These are phyloP conservation scores for Sonneratia caseolaris DNA, from an alignment of 345 rosid species.

Conservation along the genomic window DNA sequence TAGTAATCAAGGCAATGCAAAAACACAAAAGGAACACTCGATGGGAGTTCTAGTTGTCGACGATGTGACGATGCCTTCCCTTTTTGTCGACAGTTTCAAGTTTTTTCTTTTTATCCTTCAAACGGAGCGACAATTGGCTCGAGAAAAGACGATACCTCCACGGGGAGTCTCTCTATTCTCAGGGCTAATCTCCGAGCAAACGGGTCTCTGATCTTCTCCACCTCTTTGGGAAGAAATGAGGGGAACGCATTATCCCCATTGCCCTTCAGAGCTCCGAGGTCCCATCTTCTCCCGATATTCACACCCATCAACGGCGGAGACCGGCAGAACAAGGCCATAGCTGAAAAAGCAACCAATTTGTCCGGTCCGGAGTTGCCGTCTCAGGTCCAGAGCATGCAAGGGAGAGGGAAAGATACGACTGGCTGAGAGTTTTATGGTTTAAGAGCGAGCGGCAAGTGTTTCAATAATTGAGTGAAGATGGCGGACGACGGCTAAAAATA, in stretches of 20 bases:
- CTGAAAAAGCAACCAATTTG: neutral
- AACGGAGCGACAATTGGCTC: neutral
- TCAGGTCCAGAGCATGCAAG: neutral
- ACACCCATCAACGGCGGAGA: neutral
- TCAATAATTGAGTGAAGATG: too few relatives aligned
- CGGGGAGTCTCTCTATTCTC: constrained; percentile 64
- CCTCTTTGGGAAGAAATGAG: constrained; percentile 64
- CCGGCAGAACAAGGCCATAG: neutral
- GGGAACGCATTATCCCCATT: constrained; percentile 42
- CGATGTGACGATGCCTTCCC: neutral
- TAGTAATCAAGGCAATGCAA: neutral
- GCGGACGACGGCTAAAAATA: neutral
- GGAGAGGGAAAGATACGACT: neutral
- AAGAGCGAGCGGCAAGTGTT: neutral
- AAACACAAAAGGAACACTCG: neutral
- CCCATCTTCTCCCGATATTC: neutral
- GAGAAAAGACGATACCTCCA: constrained; percentile 31
- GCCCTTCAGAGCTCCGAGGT: constrained; percentile 10
- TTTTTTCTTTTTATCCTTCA: neutral
- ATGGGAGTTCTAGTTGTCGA: too few relatives aligned
- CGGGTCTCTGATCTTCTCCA: constrained; percentile 66
- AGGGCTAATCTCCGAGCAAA: constrained; percentile 60
- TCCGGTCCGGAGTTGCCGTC: neutral
- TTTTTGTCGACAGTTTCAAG: neutral
- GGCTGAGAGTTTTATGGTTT: neutral